phyloP scores from a whole-genome alignment of 1,284 basidiomycete genomes.

The Quambalaria eucalypti region DNA sequence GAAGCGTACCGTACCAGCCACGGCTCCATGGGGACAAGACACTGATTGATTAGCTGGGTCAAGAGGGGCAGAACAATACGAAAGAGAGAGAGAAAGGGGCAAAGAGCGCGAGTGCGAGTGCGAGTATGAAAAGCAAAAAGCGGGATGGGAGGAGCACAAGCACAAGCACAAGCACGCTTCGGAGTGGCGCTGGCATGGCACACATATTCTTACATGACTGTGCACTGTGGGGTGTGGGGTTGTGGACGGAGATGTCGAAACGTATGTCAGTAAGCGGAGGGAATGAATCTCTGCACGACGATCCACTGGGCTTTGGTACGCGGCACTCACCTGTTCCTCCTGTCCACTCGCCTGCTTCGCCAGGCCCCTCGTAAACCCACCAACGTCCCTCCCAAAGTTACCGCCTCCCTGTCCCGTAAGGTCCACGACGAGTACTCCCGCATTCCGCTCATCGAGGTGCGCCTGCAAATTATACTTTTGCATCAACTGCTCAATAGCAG shows the following conservation, averaged over 20 bases:
- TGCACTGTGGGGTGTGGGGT: constrained; percentile 41
- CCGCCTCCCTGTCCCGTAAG: constrained; percentile 53
- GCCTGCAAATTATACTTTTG: constrained; percentile 68
- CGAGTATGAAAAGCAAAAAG: too few relatives aligned
- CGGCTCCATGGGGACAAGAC: too few relatives aligned
- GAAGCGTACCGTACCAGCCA: too few relatives aligned
- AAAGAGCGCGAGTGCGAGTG: too few relatives aligned
- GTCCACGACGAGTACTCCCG: constrained; percentile 75
- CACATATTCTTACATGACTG: constrained; percentile 74
- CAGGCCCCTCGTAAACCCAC: constrained; percentile 34
- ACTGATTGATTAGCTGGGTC: too few relatives aligned
- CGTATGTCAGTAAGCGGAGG: not conserved
- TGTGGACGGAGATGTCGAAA: too few relatives aligned
- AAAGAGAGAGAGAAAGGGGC: too few relatives aligned
- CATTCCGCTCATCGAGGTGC: constrained; percentile 69
- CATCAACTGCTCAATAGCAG: constrained; percentile 82
- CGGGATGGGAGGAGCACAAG: too few relatives aligned
- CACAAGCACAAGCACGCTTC: too few relatives aligned
- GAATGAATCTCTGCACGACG: not conserved
- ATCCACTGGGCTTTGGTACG: not conserved
- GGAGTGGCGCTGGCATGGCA: too few relatives aligned
- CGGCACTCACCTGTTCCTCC: constrained; percentile 16
- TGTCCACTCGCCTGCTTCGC: constrained; percentile 35
- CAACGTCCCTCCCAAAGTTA: constrained; percentile 10
- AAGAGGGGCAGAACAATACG: too few relatives aligned